Evolutionary conservation across 306 rosid species (phyloP), one percentile per base, ranked within the genome.

Genomic region (Canavalia ensiformis): DNA sequence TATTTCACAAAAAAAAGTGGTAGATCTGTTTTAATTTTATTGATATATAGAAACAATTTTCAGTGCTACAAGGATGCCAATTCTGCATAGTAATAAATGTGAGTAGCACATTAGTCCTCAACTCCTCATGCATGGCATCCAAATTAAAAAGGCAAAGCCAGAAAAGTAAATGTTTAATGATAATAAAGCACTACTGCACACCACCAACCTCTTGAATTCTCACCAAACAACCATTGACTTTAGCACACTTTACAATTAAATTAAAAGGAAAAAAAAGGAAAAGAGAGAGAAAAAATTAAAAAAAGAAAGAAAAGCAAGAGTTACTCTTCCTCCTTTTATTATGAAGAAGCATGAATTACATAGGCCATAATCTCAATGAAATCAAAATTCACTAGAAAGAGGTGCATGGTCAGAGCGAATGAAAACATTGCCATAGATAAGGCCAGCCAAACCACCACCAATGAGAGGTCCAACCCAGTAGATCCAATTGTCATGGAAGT

Each of bases 371-470:
- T 49, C 51, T 51, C 18, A 72, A 74, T 3, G 11, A 60, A 68
- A 63, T 79, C 65, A 87, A 45, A 57, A 87, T 34, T 87, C 90
- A 58, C 37, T 84, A 12, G 87, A 28, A 6, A 91, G 82, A 70
- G 98, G 97, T 35, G 83, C 85, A 68, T 92, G 97, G 4, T 89
- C 91, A 42, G 79, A 67, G 73, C 29, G 72, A 2, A 94, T 86
- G 89, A 86, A 92, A 3, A 89, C 88, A 29, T 91, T 91, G 82
- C 87, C 88, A 64, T 94, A 94, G 79, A 92, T 55, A 11, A 92
- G 91, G n/a, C 98, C 98, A 55, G 98, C 98, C 65, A 92, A 76
- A 58, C 97, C 98, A 69, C 97, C 94, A 41, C 97, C 97, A 75
- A 91, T 6, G 4, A 94, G 89, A 39, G 98, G 98, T 46, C 97